Evolutionary conservation across 2,329 filamentous ascomycete species (phyloP).

Genomic region (Raffaelea ambrosiae): DNA sequence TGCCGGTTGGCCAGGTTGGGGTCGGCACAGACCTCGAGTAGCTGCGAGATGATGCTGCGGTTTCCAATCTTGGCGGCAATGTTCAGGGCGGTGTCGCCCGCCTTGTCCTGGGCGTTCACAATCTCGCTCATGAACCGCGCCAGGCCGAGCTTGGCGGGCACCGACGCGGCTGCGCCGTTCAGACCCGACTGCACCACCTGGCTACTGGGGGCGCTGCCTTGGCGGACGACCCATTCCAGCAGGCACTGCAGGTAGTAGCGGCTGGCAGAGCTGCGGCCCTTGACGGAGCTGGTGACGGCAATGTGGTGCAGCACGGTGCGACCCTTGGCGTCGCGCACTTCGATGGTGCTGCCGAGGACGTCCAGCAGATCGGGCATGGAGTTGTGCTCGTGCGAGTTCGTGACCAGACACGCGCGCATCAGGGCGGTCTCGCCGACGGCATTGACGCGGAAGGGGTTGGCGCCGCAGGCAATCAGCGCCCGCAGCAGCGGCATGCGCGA

Average conservation of each 20-base stretch:
- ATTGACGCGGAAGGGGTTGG: slow-evolving; percentile 82
- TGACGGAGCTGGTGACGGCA: slow-evolving; percentile 89
- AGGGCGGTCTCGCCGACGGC: slow-evolving; percentile 83
- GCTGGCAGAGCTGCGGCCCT: slow-evolving; percentile 82
- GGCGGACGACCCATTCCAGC: slow-evolving; percentile 87
- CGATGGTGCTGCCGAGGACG: slow-evolving; percentile 80
- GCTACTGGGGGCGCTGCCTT: slow-evolving; percentile 44
- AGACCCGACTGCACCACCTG: slow-evolving; percentile 23
- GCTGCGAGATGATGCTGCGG: slow-evolving; percentile 88
- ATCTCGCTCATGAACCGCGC: slow-evolving; percentile 95
- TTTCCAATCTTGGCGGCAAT: slow-evolving; percentile 91
- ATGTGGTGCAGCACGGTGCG: slow-evolving; percentile 94
- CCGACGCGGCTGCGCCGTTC: slow-evolving; percentile 14
- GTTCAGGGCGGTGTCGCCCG: slow-evolving; percentile 90
- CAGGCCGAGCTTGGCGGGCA: slow-evolving; percentile 65
- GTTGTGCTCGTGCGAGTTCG: slow-evolving; percentile 85
- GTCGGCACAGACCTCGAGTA: slow-evolving; percentile 90
- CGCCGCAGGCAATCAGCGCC: slow-evolving; percentile 73
- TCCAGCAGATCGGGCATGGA: slow-evolving; percentile 89
- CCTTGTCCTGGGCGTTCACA: slow-evolving; percentile 89
- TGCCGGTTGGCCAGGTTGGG: slow-evolving; percentile 87
- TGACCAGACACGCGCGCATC: slow-evolving; percentile 86
- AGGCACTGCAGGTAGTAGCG: slow-evolving; percentile 94
- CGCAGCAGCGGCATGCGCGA: slow-evolving; percentile 76
- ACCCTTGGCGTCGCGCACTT: slow-evolving; percentile 80